phyloP scores from a whole-genome alignment of 139 green algal genomes.

The Microglena sp. region DNA sequence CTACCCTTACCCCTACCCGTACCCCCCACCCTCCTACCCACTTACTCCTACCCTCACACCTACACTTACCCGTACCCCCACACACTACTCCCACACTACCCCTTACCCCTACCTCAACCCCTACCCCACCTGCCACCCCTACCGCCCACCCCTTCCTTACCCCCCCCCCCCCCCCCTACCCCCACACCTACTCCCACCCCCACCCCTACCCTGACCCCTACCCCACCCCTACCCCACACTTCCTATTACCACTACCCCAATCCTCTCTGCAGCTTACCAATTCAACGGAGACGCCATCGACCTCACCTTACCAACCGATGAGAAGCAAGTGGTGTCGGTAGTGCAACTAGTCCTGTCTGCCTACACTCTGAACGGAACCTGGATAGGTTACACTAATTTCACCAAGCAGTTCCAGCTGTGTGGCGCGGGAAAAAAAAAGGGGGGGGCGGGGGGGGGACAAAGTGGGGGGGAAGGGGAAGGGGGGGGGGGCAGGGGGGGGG shows the following conservation, averaged over 20 bases:
- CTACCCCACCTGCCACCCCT: neutral
- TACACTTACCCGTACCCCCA: neutral
- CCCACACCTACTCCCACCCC: neutral
- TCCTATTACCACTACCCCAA: neutral
- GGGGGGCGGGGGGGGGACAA: too few species aligned
- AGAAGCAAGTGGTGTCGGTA: neutral
- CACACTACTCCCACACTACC: neutral
- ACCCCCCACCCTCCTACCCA: neutral
- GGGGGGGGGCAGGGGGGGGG: too few species aligned
- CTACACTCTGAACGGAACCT: conserved; percentile 44
- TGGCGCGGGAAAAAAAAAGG: conserved; percentile 14
- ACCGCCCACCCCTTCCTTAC: neutral
- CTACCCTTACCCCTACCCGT: neutral
- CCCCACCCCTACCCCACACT: neutral
- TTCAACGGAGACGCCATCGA: neutral
- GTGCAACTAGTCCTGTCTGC: conserved; percentile 31
- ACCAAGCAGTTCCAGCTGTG: conserved; percentile 45
- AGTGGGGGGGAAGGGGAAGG: too few species aligned
- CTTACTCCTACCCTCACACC: neutral
- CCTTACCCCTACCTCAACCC: neutral
- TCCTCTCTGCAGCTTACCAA: neutral
- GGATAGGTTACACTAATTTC: conserved; percentile 41
- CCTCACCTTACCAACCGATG: neutral
- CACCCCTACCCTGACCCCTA: neutral
- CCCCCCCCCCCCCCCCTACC: too few species aligned